A percentile compares a stretch with the other conserved stretches of the same genome.
Conservation (phyloP, 495 filamentous ascomycete genomes). For the Annulohypoxylon moriforme region DNA sequence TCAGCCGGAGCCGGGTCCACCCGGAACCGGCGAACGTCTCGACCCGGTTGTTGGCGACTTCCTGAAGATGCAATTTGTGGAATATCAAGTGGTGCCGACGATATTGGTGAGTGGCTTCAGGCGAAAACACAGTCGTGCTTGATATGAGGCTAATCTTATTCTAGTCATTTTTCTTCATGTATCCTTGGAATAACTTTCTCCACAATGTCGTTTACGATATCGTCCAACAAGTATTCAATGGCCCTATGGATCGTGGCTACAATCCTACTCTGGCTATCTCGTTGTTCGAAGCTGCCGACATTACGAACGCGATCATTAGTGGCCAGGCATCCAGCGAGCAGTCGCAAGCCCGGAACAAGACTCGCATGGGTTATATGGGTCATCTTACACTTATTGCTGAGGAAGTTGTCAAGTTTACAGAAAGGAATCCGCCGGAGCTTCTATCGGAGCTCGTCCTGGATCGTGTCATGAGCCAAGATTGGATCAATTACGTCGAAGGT, state of each 20-base stretch:
- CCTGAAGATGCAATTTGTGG: conserved; percentile 96
- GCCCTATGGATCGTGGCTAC: conserved; percentile 94
- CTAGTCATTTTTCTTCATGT: conserved; percentile 89
- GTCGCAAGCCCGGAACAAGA: conserved; percentile 81
- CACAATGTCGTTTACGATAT: conserved; percentile 99
- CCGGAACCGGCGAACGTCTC: conserved; percentile 12
- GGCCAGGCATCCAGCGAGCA: conserved; percentile 89
- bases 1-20: conserved; percentile 26
- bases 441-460: conserved; percentile 87
- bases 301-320: conserved; percentile 91
- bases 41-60: conserved; percentile 96
- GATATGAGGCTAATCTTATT: conserved; percentile 23
- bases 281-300: conserved; percentile 87
- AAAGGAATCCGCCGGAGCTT: conserved; percentile 89
- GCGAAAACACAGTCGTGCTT: conserved; percentile 4
- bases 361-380: conserved; percentile 97
- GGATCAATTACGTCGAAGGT: conserved; percentile 96
- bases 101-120: conserved; percentile 75
- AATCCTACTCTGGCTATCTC: conserved; percentile 94
- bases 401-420: conserved; percentile 98
- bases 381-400: conserved; percentile 97
- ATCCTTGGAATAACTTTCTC: conserved; percentile 99
- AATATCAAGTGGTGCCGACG: conserved; percentile 92
- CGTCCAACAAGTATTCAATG: conserved; percentile 99
- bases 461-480: conserved; percentile 84